Base-by-base conservation (phyloP, 768 basidiomycete genomes). In the Candolleomyces aberdarensis region DNA sequence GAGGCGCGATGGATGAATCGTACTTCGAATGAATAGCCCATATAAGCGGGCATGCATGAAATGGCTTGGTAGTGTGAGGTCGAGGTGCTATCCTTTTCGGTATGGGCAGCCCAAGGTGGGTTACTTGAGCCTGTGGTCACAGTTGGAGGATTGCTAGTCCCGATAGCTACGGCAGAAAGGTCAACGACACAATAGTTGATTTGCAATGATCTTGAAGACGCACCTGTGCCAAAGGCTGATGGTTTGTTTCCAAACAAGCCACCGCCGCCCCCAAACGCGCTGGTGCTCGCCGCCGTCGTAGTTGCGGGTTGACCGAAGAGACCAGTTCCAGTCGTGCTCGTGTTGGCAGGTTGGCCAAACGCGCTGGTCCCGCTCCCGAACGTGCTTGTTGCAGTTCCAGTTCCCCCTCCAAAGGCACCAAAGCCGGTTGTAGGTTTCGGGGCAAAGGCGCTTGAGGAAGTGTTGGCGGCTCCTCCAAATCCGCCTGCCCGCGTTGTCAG, bases 11-110 rank as follows among this genome's bases (percentile, higher is more conserved):
- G 8, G 60, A 61, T 36, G 17, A 36, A 11, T 76, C 77, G 53
- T 64, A 86, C 91, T 80, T 88, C 93, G 63, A 91, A 83, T 20
- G 92, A 95, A 62, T 83, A 86, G 46, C 89, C 88, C 61, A 81
- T 74, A 69, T 94, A 96, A 17, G 82, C 81, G 15, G 89, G 89
- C 81, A 89, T 92, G 63, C 87, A 88, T 17, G 87, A 83, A 57
- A 94, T 93, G 41, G 87, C 83, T 72, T 96, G 93, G 72, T 89
- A 96, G 62, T 91, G 88, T 46, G 89, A 77, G 5, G 77, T 83
- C 13, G 74, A 60, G 54, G 56, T 76, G 17, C 76, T 64, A 60
- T 95, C 93, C 66, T 92, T 92, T 69, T 95, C 93, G 40, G 57
- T 70, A 62, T 78, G 85, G 5, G 78, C 74, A 48, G 72, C 70